phyloP scores from a whole-genome alignment of 495 filamentous ascomycete genomes.

The Rusavskia elegans region DNA sequence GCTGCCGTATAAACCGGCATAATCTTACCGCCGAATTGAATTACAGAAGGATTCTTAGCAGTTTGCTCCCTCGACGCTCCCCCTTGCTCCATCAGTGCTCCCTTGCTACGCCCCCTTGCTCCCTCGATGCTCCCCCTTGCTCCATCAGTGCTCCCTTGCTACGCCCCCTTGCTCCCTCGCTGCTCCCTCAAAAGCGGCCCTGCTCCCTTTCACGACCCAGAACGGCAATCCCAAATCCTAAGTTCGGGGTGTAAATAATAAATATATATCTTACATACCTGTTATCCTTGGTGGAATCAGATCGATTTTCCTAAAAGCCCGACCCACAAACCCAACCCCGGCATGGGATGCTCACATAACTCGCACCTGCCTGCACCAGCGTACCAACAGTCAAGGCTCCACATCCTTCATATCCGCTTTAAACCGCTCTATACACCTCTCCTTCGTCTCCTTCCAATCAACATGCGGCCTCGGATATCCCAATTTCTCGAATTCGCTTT shows the following conservation, averaged over 20 bases:
- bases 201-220: neutral
- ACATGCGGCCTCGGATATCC: constrained; percentile 29
- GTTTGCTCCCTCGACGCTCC: no score
- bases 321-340: no score
- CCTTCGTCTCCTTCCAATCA: constrained; percentile 24
- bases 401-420: constrained; percentile 22
- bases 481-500: constrained; percentile 28
- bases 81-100: no score
- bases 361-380: no score
- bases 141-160: neutral
- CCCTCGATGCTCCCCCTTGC: neutral
- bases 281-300: no score
- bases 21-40: no score
- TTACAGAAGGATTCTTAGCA: no score
- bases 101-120: neutral
- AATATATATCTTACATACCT: no score
- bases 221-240: neutral
- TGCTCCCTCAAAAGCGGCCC: neutral
- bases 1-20: no score
- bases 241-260: neutral
- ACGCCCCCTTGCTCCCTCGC: neutral
- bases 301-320: no score
- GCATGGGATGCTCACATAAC: no score
- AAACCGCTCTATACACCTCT: constrained; percentile 23
- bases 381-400: constrained; percentile 16